phyloP scores from a whole-genome alignment of 371 early-diverging fungal genomes.

The Mucor mucedo region DNA sequence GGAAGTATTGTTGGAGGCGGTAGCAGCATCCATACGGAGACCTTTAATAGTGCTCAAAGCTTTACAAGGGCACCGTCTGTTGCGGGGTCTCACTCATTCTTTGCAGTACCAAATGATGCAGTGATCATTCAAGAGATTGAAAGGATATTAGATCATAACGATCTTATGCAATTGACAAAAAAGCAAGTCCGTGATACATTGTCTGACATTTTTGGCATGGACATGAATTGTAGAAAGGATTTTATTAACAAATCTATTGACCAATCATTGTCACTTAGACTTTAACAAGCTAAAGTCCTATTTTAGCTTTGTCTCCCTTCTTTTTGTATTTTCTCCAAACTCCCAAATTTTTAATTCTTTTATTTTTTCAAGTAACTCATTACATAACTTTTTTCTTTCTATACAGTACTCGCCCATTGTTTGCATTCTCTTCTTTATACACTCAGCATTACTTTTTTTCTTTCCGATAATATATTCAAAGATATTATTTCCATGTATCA shows the following conservation, averaged over 20 bases:
- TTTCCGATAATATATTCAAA: no score
- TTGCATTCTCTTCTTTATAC: no score
- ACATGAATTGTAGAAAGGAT: slow-evolving; percentile 78
- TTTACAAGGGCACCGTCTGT: slow-evolving; percentile 15
- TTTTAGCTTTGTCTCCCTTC: not conserved
- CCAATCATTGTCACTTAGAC: slow-evolving; percentile 18
- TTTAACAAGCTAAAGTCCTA: slow-evolving; percentile 2
- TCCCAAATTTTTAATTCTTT: no score
- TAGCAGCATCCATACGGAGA: slow-evolving; percentile 1
- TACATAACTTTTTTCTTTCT: no score
- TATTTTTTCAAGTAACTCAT: not conserved
- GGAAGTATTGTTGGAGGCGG: not conserved
- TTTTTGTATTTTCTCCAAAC: not conserved
- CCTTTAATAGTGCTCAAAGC: slow-evolving; percentile 5
- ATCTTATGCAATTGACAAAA: slow-evolving; percentile 80
- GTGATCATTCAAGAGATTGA: slow-evolving; percentile 77
- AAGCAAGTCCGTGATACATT: slow-evolving; percentile 86
- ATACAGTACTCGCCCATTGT: no score
- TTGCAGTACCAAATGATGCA: slow-evolving; percentile 53
- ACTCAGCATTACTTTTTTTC: no score
- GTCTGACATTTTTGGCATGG: slow-evolving; percentile 73
- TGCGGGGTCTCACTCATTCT: slow-evolving; percentile 8
- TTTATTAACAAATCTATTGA: slow-evolving; percentile 85
- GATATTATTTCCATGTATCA: no score
- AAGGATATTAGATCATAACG: slow-evolving; percentile 70